A percentile compares a stretch with the other conserved stretches of the same genome.
Evolutionary conservation across 345 rosid genomes (phyloP).

Genomic region (Citrus cavaleriei): DNA sequence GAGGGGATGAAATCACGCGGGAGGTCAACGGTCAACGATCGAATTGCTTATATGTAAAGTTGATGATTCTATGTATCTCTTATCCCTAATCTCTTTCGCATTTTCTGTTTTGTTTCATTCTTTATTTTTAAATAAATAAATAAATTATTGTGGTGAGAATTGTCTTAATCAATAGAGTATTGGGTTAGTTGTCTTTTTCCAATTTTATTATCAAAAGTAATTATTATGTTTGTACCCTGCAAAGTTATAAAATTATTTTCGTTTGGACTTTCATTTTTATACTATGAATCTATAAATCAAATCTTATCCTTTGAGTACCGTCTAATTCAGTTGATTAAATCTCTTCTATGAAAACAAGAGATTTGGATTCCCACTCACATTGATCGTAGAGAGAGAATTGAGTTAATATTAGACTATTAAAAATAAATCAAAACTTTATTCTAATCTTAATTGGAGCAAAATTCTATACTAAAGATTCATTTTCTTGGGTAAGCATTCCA

Average conservation of each 20-base stretch:
- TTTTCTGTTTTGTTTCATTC: neutral
- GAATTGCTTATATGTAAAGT: constrained; percentile 10
- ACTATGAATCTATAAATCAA: too few species aligned
- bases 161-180: neutral
- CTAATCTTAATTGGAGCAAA: too few species aligned
- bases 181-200: neutral
- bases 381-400: too few species aligned
- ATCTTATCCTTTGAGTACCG: too few species aligned
- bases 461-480: too few species aligned
- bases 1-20: constrained; percentile 29
- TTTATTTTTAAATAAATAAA: neutral
- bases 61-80: constrained; percentile 19
- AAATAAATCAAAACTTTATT: too few species aligned
- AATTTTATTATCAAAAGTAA: neutral
- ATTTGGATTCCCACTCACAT: too few species aligned
- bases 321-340: too few species aligned
- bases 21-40: constrained; percentile 49
- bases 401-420: too few species aligned
- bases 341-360: too few species aligned
- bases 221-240: neutral
- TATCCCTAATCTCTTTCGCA: neutral
- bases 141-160: neutral
- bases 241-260: constrained; percentile 3
- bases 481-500: too few species aligned
- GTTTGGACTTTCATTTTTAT: neutral